Base-by-base conservation (phyloP, 2,329 filamentous ascomycete genomes). In the Cladosporium oxysporum region DNA sequence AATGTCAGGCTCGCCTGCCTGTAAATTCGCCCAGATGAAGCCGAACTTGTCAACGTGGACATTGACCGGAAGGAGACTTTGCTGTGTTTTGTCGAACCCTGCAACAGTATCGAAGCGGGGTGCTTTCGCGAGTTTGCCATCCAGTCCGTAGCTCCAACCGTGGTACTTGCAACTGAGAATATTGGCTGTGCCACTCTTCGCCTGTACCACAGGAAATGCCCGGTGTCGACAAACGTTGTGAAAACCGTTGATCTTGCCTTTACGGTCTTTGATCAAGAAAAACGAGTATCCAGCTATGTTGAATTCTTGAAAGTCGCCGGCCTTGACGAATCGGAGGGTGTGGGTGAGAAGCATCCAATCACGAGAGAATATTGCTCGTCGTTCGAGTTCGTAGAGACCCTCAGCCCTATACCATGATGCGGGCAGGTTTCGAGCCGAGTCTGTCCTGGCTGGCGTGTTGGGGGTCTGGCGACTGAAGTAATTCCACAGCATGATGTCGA, bases 211-310 rank as follows among this genome's bases (percentile, higher is more conserved):
- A 0, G 84, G 83, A 71, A 85, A 88, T 33, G 86, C 86, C 2
- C 86, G 80, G 72, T 88, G 87, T 3, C 85, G 79, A 74, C 86
- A 88, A 44, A 88, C 79, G 70, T 88, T 88, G 76, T 88, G 86
- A 71, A 88, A 87, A 7, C 81, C 85, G 63, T 84, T 82, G 71
- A 87, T 81, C 10, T 82, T 77, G 44, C 82, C 79, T 70, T 85
- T 83, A n/a, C 76, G 76, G 60, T 80, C 78, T 16, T 87, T 74
- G 69, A 87, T 76, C 16, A 73, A 33, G 31, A 73, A 64, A 73
- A 88, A 84, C 29, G 83, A 79, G 74, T 83, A 87, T 18, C 82
- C 84, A 7, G 84, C 84, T 8, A 85, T 73, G 11, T 82, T 79
- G 67, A 82, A 87, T 11, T 82, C 80, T 23, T 86, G 78, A 76